Evolutionary conservation across 1,284 basidiomycete species (phyloP).

Genomic region (Farysia itapuensis): DNA sequence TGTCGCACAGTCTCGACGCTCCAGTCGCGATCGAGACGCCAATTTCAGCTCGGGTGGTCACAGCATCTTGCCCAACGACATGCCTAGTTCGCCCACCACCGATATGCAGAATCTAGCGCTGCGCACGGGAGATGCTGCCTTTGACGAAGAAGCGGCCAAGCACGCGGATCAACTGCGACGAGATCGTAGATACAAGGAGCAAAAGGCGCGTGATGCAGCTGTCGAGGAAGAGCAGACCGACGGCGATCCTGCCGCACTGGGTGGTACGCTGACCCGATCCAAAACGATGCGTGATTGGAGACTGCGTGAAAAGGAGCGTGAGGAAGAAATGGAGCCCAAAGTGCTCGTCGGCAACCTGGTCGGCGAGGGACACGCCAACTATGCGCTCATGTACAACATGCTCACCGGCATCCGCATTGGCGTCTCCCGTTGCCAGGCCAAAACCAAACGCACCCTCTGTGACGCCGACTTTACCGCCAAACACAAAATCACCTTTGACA

Average conservation of each 20-base stretch:
- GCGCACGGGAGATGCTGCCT: constrained; percentile 49
- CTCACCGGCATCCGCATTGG: constrained; percentile 95
- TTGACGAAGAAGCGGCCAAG: constrained; percentile 56
- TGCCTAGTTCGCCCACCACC: constrained; percentile 21
- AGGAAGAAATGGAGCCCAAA: constrained; percentile 39
- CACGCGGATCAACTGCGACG: constrained; percentile 51
- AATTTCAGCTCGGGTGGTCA: constrained; percentile 9
- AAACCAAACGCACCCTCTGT: constrained; percentile 80
- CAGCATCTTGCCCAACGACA: constrained; percentile 13
- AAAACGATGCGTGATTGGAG: constrained; percentile 30
- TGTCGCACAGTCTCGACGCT: constrained; percentile 4
- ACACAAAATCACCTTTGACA: constrained; percentile 97
- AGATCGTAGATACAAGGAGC: constrained; percentile 49
- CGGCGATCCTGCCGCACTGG: constrained; percentile 4
- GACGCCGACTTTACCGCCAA: constrained; percentile 83
- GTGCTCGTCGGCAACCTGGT: constrained; percentile 92
- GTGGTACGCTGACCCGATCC: constrained; percentile 21
- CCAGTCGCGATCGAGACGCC: constrained; percentile 32
- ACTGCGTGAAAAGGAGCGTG: constrained; percentile 15
- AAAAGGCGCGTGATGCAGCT: constrained; percentile 29
- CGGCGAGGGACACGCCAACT: constrained; percentile 95
- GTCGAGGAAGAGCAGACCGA: constrained; percentile 14
- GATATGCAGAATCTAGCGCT: constrained; percentile 29
- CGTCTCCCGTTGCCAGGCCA: constrained; percentile 92
- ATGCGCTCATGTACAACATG: constrained; percentile 99